Base-by-base conservation (phyloP, 495 filamentous ascomycete genomes). In the Talaromyces borbonicus region DNA sequence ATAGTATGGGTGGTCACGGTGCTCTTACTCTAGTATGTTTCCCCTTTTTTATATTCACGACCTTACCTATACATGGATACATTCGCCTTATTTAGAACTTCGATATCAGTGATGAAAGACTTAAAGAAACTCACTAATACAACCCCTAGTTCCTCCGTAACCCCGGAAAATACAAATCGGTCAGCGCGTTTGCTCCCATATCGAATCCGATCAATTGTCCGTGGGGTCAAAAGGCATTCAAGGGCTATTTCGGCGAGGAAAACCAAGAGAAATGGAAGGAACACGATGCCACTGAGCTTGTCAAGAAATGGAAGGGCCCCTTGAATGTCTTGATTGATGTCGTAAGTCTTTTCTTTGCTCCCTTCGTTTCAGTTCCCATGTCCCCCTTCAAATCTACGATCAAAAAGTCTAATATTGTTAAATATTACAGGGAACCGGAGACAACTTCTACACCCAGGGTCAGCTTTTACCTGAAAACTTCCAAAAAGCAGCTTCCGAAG, bases 1-100 rank as follows among this genome's bases (percentile, higher is more conserved):
- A 97, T 62, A 84, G 78, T 55, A 98, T 98, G 92, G 92, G 92
- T 54, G 92, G 92, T 0, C 92, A 97, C 63, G 92, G 92, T 18
- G 92, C 92, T 38, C 68, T 98, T 51, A 95, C 87, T 41, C 64
- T 96, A 53, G 78, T 81, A 56, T 36, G 69, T 48, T 24, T 2
- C 23, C 31, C 27, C 39, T 18, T 46, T 36, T 46, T 14, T 52
- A 23, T 49, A 40, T 41, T n/a, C 40, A 7, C 16, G 5, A 15
- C 27, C 8, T 38, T 25, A 49, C 16, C 23, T 18, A 35, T 27
- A 16, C 16, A 32, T 32, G n/a, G n/a, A n/a, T n/a, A n/a, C n/a
- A n/a, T n/a, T n/a, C n/a, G n/a, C n/a, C n/a, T n/a, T n/a, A n/a
- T n/a, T n/a, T n/a, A n/a, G n/a, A n/a, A n/a, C n/a, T n/a, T n/a